Evolutionary conservation across 495 filamentous ascomycete genomes (phyloP).

Genomic region (Podospora fimiseda): DNA sequence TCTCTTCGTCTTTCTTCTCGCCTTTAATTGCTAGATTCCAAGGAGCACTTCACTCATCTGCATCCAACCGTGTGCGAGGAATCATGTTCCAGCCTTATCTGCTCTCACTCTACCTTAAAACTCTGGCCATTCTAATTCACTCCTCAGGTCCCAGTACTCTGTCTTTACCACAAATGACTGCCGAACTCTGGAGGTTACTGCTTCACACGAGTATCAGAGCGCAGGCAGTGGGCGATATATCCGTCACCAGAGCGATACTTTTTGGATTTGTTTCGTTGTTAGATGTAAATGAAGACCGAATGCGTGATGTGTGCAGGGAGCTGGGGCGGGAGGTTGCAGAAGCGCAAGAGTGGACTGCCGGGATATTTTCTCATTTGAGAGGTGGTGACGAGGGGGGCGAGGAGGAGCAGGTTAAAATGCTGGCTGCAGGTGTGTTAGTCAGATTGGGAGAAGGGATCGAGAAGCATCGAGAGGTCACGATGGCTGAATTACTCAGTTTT

Average conservation of each 20-base stretch:
- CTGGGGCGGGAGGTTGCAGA: slow-evolving; percentile 51
- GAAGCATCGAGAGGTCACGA: slow-evolving; percentile 63
- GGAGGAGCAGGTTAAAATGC: slow-evolving; percentile 57
- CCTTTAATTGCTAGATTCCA: slow-evolving; percentile 59
- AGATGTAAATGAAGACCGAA: slow-evolving; percentile 77
- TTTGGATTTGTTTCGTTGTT: slow-evolving; percentile 74
- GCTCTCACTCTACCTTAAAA: slow-evolving; percentile 57
- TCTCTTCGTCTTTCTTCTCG: slow-evolving; percentile 75
- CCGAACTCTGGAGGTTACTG: slow-evolving; percentile 62
- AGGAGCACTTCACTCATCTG: slow-evolving; percentile 40
- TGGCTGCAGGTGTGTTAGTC: slow-evolving; percentile 80
- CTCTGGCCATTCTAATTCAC: slow-evolving; percentile 58
- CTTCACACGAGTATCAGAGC: slow-evolving; percentile 36
- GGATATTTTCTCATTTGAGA: slow-evolving; percentile 34
- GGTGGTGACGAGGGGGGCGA: slow-evolving; percentile 44
- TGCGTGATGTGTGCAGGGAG: slow-evolving; percentile 61
- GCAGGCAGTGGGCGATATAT: slow-evolving; percentile 49
- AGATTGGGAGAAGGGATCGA: slow-evolving; percentile 73
- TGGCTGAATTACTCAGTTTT: slow-evolving; percentile 53
- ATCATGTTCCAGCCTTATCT: slow-evolving; percentile 56
- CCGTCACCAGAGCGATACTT: slow-evolving; percentile 65
- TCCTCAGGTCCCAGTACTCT: slow-evolving; percentile 58
- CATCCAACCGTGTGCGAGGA: slow-evolving; percentile 31
- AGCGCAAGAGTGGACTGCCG: slow-evolving; percentile 45
- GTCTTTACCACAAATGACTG: slow-evolving; percentile 58